These are phyloP conservation scores for Fraxinus sp. DNA, from an alignment of 305 asterid genomes.

Conservation along the genomic window DNA sequence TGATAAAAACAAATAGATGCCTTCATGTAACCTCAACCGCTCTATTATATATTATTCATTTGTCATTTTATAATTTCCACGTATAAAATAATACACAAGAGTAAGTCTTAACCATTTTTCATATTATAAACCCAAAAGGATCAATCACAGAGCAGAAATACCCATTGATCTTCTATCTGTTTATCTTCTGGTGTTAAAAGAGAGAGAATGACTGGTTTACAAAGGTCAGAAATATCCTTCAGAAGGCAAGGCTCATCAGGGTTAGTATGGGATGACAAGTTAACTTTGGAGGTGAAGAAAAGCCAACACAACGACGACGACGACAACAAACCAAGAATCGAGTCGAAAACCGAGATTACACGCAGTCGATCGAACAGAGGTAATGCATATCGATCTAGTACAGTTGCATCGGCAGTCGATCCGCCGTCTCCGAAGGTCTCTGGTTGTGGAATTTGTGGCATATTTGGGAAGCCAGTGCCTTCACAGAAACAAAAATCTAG, in stretches of 20 bases:
- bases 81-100: constrained; percentile 9
- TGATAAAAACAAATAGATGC: constrained; percentile 19
- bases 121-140: background rate
- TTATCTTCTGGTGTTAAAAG: background rate
- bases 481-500: constrained; percentile 25
- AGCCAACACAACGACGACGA: constrained; percentile 17
- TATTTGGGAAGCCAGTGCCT: constrained; percentile 38
- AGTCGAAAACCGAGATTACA: background rate
- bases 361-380: constrained; percentile 13
- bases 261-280: constrained; percentile 51
- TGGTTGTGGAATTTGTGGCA: constrained; percentile 46
- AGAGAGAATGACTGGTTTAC: constrained; percentile 32
- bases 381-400: constrained; percentile 13
- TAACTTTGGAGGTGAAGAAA: constrained; percentile 44
- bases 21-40: constrained; percentile 20
- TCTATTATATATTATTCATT: background rate
- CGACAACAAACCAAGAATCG: background rate
- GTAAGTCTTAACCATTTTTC: background rate
- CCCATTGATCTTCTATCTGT: background rate
- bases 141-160: background rate
- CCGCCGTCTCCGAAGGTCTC: constrained; percentile 61
- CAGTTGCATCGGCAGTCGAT: constrained; percentile 31
- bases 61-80: constrained; percentile 20
- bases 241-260: constrained; percentile 64
- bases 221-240: constrained; percentile 50